These are phyloP conservation scores for Ilyonectria mors-panacis DNA, from an alignment of 2,329 filamentous ascomycete species.

Conservation along the genomic window DNA sequence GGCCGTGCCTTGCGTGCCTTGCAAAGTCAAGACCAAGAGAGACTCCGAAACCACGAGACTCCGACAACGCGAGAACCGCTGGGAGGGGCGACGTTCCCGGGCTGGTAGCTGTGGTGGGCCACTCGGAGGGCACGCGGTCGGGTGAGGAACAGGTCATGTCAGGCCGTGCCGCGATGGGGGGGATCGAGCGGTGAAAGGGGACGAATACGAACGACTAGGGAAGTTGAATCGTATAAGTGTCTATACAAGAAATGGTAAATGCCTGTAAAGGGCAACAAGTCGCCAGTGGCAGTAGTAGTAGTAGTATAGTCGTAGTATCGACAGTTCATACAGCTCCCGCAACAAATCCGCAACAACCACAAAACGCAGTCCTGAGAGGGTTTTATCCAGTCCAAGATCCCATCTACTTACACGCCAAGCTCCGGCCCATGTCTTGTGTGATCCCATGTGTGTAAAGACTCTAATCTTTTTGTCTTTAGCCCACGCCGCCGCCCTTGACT, in stretches of 20 bases:
- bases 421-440: slow-evolving; percentile 17
- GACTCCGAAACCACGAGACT: too few species aligned
- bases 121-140: slow-evolving; percentile 15
- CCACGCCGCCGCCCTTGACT: background rate
- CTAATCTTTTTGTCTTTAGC: background rate
- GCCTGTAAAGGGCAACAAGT: too few species aligned
- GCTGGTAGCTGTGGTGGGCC: background rate
- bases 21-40: too few species aligned
- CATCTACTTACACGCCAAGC: slow-evolving; percentile 23
- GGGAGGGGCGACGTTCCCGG: background rate
- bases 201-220: background rate
- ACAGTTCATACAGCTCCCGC: too few species aligned
- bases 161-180: background rate
- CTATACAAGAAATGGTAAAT: background rate
- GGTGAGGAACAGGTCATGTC: slow-evolving; percentile 41
- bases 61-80: background rate
- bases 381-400: slow-evolving; percentile 2
- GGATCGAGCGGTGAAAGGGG: background rate
- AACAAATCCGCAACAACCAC: background rate
- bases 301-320: too few species aligned
- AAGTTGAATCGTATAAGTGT: background rate
- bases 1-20: too few species aligned
- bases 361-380: too few species aligned
- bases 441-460: background rate
- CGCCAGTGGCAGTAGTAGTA: too few species aligned